Conservation (phyloP, 176 grass and related monocot genomes). For the Oryza nivara region DNA sequence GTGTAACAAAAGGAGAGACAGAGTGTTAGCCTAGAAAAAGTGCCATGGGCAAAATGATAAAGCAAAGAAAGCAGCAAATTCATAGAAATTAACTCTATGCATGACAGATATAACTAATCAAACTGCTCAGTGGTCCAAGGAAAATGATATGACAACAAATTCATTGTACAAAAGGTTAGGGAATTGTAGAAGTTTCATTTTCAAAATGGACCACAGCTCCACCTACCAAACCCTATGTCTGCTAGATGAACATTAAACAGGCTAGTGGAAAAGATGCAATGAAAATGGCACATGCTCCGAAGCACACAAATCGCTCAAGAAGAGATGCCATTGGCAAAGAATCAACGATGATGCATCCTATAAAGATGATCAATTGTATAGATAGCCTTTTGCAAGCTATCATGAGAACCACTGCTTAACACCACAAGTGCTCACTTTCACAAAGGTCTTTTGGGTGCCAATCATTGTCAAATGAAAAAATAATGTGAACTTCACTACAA, state of each 20-base stretch:
- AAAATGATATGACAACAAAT: constrained; percentile 47
- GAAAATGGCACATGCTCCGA: constrained; percentile 37
- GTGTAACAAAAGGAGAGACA: constrained; percentile 31
- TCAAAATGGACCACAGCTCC: constrained; percentile 44
- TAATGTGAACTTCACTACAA: constrained; percentile 1
- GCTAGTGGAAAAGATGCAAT: constrained; percentile 1
- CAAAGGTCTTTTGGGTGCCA: constrained; percentile 41
- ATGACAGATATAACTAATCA: constrained; percentile 49
- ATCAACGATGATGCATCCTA: constrained; percentile 38
- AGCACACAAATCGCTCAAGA: constrained; percentile 32
- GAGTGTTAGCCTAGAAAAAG: constrained; percentile 39
- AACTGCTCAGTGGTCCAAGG: constrained; percentile 44
- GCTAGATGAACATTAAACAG: constrained; percentile 42
- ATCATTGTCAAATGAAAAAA: constrained; percentile 34
- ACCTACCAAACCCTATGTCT: constrained; percentile 29
- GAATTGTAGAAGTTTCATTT: constrained; percentile 25
- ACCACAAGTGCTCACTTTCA: constrained; percentile 42
- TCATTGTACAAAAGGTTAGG: constrained; percentile 6
- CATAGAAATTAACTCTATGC: constrained; percentile 11
- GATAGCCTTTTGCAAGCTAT: constrained; percentile 43
- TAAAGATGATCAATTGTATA: constrained; percentile 50
- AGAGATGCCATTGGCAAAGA: constrained; percentile 40
- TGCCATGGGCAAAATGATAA: constrained; percentile 37
- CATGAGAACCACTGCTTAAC: constrained; percentile 44
- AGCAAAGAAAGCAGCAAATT: constrained; percentile 34